phyloP scores from a whole-genome alignment of 2,329 filamentous ascomycete species.

The Phialophora macrospora region DNA sequence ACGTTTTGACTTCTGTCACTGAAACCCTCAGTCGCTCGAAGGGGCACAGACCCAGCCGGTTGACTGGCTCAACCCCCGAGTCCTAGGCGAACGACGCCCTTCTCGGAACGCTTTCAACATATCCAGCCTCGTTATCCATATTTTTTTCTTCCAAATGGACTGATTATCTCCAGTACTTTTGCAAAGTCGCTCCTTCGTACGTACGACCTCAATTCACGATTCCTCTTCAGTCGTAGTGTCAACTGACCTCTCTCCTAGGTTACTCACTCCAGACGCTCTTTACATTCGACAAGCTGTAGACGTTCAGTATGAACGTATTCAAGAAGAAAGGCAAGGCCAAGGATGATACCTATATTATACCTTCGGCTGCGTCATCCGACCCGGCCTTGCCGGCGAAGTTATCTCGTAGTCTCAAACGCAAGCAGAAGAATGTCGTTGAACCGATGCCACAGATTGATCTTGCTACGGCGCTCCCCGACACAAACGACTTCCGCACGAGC shows the following conservation, averaged over 20 bases:
- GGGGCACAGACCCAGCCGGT: conserved; percentile 8
- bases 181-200: conserved; percentile 26
- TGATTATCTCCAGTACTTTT: conserved; percentile 11
- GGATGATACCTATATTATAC: conserved; percentile 35
- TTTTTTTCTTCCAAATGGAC: conserved; percentile 26
- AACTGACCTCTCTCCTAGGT: conserved; percentile 2
- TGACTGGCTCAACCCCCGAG: conserved; percentile 25
- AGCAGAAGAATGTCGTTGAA: conserved; percentile 60
- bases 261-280: conserved; percentile 19
- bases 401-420: conserved; percentile 46
- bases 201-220: conserved; percentile 2
- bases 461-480: conserved; percentile 73
- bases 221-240: not conserved
- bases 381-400: conserved; percentile 29
- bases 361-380: conserved; percentile 23
- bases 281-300: conserved; percentile 6
- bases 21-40: conserved; percentile 1
- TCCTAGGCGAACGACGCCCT: not conserved
- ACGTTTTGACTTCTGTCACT: not conserved
- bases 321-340: conserved; percentile 39
- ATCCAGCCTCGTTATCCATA: not conserved
- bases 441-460: conserved; percentile 70
- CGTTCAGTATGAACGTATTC: conserved; percentile 38
- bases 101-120: not conserved
- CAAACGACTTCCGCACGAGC: conserved; percentile 92